Evolutionary conservation across 768 basidiomycete species (phyloP).

Genomic region (Phylloporus scabripes): DNA sequence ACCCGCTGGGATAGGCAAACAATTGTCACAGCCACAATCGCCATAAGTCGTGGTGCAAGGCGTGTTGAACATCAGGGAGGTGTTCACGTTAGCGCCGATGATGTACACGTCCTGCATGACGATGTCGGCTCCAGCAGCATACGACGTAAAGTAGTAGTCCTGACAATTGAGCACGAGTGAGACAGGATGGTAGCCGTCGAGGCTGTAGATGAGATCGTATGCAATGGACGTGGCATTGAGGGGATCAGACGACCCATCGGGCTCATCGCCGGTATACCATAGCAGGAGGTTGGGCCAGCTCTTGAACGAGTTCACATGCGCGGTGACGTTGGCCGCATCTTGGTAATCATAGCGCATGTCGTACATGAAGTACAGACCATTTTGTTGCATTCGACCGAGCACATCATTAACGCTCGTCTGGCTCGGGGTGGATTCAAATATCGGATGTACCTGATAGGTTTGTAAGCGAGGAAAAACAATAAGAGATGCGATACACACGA

Average conservation of each 20-base stretch:
- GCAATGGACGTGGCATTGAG: slow-evolving; percentile 47
- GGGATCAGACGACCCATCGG: slow-evolving; percentile 64
- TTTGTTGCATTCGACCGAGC: slow-evolving; percentile 63
- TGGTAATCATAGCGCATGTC: slow-evolving; percentile 74
- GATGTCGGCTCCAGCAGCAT: slow-evolving; percentile 62
- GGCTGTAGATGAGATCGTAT: slow-evolving; percentile 51
- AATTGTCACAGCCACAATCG: slow-evolving; percentile 70
- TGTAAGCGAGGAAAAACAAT: slow-evolving; percentile 4
- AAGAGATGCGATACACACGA: slow-evolving; percentile 25
- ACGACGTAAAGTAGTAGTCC: slow-evolving; percentile 57
- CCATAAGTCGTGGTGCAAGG: slow-evolving; percentile 60
- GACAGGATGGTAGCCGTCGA: slow-evolving; percentile 65
- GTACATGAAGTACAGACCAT: slow-evolving; percentile 66
- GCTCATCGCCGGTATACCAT: slow-evolving; percentile 73
- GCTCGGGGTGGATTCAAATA: slow-evolving; percentile 59
- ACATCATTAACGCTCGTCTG: slow-evolving; percentile 40
- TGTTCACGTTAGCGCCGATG: slow-evolving; percentile 55
- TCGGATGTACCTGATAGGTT: slow-evolving; percentile 51
- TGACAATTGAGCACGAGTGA: slow-evolving; percentile 61
- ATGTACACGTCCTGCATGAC: slow-evolving; percentile 56
- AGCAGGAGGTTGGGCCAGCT: slow-evolving; percentile 59
- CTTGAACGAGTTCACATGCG: slow-evolving; percentile 64
- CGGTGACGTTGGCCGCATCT: slow-evolving; percentile 52
- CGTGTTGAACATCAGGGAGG: slow-evolving; percentile 54
- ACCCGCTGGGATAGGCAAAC: slow-evolving; percentile 41